phyloP scores from a whole-genome alignment of 2,329 filamentous ascomycete species.

The Botryotinia convoluta region DNA sequence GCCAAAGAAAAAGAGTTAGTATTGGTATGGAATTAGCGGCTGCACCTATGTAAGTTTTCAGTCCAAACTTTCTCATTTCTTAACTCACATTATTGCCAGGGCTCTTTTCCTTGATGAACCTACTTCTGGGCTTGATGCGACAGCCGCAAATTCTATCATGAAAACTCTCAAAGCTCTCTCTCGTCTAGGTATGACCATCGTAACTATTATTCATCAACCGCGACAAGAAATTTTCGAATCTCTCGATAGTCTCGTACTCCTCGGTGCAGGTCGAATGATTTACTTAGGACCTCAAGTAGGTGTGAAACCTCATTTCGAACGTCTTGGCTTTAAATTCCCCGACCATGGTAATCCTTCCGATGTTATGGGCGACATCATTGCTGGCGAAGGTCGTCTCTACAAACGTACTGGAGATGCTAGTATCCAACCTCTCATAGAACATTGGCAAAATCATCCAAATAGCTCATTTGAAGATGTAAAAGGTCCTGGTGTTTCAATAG shows the following conservation, averaged over 20 bases:
- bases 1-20: conserved; percentile 59
- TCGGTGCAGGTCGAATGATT: conserved; percentile 55
- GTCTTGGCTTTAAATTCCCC: conserved; percentile 52
- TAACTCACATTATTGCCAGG: conserved; percentile 9
- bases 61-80: not conserved
- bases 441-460: conserved; percentile 42
- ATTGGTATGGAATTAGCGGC: conserved; percentile 60
- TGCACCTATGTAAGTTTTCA: conserved; percentile 45
- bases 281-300: conserved; percentile 50
- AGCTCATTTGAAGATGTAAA: not conserved
- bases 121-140: conserved; percentile 59
- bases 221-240: conserved; percentile 52
- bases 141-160: conserved; percentile 62
- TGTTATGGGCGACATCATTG: conserved; percentile 60
- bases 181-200: conserved; percentile 50
- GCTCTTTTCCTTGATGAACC: conserved; percentile 62
- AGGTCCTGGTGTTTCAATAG: conserved; percentile 33
- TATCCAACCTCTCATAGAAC: conserved; percentile 48
- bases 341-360: conserved; percentile 53
- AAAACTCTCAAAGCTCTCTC: conserved; percentile 60
- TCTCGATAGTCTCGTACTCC: conserved; percentile 63
- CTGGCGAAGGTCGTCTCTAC: conserved; percentile 53
- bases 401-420: conserved; percentile 47
- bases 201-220: conserved; percentile 57
- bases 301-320: conserved; percentile 50